Percentiles rank a stretch among this genome's conserved stretches.
Evolutionary conservation across 345 rosid genomes (phyloP).

Genomic region (Noccaea caerulescens): DNA sequence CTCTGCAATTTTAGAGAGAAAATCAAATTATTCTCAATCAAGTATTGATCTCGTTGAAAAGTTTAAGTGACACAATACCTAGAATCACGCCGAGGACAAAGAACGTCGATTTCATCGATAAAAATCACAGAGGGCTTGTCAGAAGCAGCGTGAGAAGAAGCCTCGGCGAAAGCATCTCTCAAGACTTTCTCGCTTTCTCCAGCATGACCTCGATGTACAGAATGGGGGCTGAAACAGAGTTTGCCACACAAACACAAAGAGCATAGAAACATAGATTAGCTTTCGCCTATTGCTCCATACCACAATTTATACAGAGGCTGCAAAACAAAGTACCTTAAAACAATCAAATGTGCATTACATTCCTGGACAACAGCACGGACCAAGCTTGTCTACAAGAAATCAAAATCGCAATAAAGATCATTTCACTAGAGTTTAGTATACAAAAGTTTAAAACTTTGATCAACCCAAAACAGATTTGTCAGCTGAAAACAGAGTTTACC

Average conservation of each 20-base stretch:
- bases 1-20: conserved; percentile 52
- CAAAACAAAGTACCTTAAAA: conserved; percentile 62
- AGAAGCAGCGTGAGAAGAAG: conserved; percentile 60
- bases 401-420: conserved; percentile 2
- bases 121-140: conserved; percentile 83
- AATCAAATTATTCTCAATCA: background rate
- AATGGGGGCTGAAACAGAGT: conserved; percentile 62
- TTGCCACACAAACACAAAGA: background rate
- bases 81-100: conserved; percentile 81
- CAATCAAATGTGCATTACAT: conserved; percentile 74
- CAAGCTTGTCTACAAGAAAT: conserved; percentile 69
- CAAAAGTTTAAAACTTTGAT: conserved; percentile 2
- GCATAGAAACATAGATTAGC: conserved; percentile 11
- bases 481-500: conserved; percentile 51
- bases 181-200: conserved; percentile 87
- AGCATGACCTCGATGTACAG: conserved; percentile 77
- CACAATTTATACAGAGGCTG: conserved; percentile 4
- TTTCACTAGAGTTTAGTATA: background rate
- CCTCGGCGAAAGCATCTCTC: conserved; percentile 80
- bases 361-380: conserved; percentile 89
- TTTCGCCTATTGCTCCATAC: background rate
- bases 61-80: conserved; percentile 47
- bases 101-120: conserved; percentile 87
- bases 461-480: background rate
- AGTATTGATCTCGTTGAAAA: background rate